phyloP scores from a whole-genome alignment of 495 filamentous ascomycete species.

The Echria macrotheca region DNA sequence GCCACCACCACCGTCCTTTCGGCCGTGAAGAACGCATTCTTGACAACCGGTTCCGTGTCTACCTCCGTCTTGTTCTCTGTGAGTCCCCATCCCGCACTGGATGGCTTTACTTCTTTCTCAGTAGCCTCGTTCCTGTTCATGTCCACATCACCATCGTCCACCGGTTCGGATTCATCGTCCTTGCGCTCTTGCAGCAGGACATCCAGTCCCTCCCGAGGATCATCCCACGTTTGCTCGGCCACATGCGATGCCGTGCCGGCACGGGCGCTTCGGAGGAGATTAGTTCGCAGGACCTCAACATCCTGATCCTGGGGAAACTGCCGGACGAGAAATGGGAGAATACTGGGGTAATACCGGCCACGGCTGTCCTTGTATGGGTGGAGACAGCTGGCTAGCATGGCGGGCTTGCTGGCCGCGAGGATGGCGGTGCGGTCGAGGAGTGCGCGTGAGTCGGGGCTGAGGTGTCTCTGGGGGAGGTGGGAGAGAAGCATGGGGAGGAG shows the following conservation, averaged over 20 bases:
- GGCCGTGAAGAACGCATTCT: slow-evolving; percentile 6
- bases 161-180: background rate
- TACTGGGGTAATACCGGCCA: slow-evolving; percentile 56
- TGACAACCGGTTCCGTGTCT: slow-evolving; percentile 17
- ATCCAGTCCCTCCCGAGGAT: slow-evolving; percentile 11
- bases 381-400: slow-evolving; percentile 73
- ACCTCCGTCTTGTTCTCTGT: slow-evolving; percentile 16
- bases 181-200: background rate
- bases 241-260: background rate
- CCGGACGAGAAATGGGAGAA: slow-evolving; percentile 69
- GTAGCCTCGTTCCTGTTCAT: too few relatives aligned
- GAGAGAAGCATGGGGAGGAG: slow-evolving; percentile 60
- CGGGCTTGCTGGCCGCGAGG: slow-evolving; percentile 55
- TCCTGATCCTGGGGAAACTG: slow-evolving; percentile 52
- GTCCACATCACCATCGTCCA: background rate
- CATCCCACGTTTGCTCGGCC: slow-evolving; percentile 5
- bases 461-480: slow-evolving; percentile 53
- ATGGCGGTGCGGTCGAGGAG: slow-evolving; percentile 76
- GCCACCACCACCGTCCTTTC: background rate
- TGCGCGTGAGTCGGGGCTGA: slow-evolving; percentile 59
- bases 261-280: slow-evolving; percentile 35
- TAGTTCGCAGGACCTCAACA: slow-evolving; percentile 60
- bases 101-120: slow-evolving; percentile 18
- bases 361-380: slow-evolving; percentile 60
- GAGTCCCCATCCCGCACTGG: slow-evolving; percentile 9